Conservation (phyloP, 2,329 filamentous ascomycete genomes). For the Tolypocladium sp. region DNA sequence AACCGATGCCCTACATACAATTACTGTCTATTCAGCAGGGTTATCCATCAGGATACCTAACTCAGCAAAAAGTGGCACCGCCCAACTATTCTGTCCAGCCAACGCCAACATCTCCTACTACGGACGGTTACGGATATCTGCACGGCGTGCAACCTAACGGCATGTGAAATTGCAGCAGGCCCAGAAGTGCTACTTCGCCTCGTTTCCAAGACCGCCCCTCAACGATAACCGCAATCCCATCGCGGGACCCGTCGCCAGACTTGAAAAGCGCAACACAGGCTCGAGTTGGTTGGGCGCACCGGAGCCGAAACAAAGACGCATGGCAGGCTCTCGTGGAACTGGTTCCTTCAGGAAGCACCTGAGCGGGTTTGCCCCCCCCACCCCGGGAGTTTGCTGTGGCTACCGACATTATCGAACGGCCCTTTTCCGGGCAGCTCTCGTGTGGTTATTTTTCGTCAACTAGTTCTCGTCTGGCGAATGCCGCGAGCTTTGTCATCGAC, state of each 20-base stretch:
- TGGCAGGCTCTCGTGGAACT: background rate
- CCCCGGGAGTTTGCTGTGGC: background rate
- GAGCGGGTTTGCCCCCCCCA: conserved; percentile 1
- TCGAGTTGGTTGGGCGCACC: background rate
- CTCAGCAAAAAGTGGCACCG: background rate
- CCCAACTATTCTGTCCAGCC: background rate
- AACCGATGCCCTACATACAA: background rate
- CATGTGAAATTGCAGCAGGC: background rate
- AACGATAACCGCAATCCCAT: background rate
- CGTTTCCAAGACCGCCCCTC: background rate
- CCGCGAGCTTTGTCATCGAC: conserved; percentile 5
- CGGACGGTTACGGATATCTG: background rate
- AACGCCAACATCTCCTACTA: background rate
- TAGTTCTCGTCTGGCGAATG: conserved; percentile 1
- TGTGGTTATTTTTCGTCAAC: background rate
- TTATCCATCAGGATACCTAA: background rate
- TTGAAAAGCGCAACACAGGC: background rate
- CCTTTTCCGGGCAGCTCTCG: background rate
- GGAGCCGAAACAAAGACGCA: background rate
- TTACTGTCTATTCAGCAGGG: background rate
- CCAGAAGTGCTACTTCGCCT: background rate
- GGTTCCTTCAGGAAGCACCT: background rate
- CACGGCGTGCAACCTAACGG: background rate
- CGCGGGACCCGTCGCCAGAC: background rate
- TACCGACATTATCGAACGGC: background rate